Base-by-base conservation (phyloP, 2,329 filamentous ascomycete species). In the Colletotrichum orchidophilum region DNA sequence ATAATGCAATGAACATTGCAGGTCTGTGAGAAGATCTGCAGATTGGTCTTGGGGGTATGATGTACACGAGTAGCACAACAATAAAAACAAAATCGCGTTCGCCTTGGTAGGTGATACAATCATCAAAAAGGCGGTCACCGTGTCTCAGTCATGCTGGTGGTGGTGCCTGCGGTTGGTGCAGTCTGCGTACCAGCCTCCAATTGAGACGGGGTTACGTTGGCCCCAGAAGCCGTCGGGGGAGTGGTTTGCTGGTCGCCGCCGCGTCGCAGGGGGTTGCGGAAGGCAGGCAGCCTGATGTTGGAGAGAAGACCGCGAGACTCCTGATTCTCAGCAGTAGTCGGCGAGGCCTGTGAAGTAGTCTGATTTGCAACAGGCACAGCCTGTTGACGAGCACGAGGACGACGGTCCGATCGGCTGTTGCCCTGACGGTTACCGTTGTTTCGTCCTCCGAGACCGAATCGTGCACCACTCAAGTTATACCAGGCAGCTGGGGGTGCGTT, bases 171-270 rank as follows among this genome's bases (percentile, higher is more conserved):
- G 12, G 57, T 59, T 5, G 54, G 46, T 12, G 60, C 73, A 39
- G 77, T 75, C 61, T 81, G 80, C 61, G 78, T 78, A 64, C 83
- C 85, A 27, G 85, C 81, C 76, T 87, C 85, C 12, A 87, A 79
- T 73, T 87, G 84, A 61, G 83, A 84, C 6, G 85, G 85, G 12
- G 85, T 86, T 31, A 82, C 77, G 59, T 77, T 78, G 12, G 78
- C 74, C 26, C 75, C 77, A 11, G 77, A 77, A 15, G 75, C 75
- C 13, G 74, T 73, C 24, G 73, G 73, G 15, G 74, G 74, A 8
- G 66, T 39, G 1, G 74, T 52, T 27, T 71, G 70, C 46, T 73
- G 63, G 52, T 76, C 71, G 27, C 54, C 74, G 50, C 76, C 76
- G n/a, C 69, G 69, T 33, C 65, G 46, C 8, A 71, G 65, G 24